These are phyloP conservation scores for Aspergillus piperis DNA, from an alignment of 2,329 filamentous ascomycete genomes.

Conservation along the genomic window DNA sequence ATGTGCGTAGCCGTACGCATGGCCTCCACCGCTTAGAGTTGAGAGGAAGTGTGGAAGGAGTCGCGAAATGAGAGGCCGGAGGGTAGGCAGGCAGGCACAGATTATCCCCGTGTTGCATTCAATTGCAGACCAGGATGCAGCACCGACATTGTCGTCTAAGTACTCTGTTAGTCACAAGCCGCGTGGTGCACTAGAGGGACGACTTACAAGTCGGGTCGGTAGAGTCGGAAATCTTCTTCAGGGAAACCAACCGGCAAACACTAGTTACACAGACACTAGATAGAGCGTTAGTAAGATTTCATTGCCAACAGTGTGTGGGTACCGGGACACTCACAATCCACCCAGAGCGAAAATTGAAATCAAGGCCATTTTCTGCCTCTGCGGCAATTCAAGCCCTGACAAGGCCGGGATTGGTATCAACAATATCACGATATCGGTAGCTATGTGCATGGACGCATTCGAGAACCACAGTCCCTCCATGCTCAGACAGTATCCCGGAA, in stretches of 20 bases:
- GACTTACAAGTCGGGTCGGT: slow-evolving; percentile 37
- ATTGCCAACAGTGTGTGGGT: neutral
- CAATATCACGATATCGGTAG: slow-evolving; percentile 47
- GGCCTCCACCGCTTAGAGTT: slow-evolving; percentile 24
- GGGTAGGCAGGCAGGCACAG: slow-evolving; percentile 44
- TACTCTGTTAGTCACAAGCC: slow-evolving; percentile 3
- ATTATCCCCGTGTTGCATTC: slow-evolving; percentile 46
- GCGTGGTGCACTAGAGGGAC: neutral
- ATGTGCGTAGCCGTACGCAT: slow-evolving; percentile 18
- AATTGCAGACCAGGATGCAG: slow-evolving; percentile 41
- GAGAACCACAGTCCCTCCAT: slow-evolving; percentile 47
- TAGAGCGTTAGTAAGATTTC: neutral
- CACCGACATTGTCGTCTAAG: slow-evolving; percentile 37
- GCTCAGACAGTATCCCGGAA: slow-evolving; percentile 39
- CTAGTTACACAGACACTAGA: slow-evolving; percentile 39
- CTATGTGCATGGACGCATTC: slow-evolving; percentile 48
- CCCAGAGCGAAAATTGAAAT: slow-evolving; percentile 46
- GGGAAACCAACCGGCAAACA: slow-evolving; percentile 33
- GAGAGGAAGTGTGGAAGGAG: slow-evolving; percentile 34
- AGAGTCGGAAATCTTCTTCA: slow-evolving; percentile 37
- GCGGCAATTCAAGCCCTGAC: slow-evolving; percentile 42
- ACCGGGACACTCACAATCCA: slow-evolving; percentile 32
- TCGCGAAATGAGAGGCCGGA: slow-evolving; percentile 38
- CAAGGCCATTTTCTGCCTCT: slow-evolving; percentile 44
- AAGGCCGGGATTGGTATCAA: slow-evolving; percentile 50